These are phyloP conservation scores for Pythium periplocum DNA, from an alignment of 352 stramenopile genomes.

Conservation along the genomic window DNA sequence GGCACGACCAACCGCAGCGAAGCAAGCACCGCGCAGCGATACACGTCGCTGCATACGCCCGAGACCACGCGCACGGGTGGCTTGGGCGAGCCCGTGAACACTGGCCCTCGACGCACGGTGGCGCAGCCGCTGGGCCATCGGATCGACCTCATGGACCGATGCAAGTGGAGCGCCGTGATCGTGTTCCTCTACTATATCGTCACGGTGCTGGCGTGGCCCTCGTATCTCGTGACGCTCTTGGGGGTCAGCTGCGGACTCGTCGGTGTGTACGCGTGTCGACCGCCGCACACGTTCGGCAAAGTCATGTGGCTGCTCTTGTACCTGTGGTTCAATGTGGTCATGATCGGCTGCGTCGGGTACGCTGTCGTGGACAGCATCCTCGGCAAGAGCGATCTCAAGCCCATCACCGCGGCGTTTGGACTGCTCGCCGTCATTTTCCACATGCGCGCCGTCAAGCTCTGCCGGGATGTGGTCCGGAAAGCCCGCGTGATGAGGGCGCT, in stretches of 20 bases:
- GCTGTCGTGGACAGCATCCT: constrained; percentile 3
- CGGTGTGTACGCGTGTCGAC: constrained; percentile 3
- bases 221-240: constrained; percentile 7
- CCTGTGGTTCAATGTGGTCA: constrained; percentile 8
- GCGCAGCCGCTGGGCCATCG: neutral
- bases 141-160: constrained; percentile 10
- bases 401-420: neutral
- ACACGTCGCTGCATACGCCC: too few relatives aligned
- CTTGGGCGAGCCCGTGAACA: too few relatives aligned
- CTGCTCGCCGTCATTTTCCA: too few relatives aligned
- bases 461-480: too few relatives aligned
- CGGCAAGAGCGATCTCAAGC: neutral
- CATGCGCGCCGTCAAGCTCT: too few relatives aligned
- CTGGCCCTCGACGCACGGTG: too few relatives aligned
- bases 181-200: constrained; percentile 12
- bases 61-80: too few relatives aligned
- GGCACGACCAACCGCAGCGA: too few relatives aligned
- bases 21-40: too few relatives aligned
- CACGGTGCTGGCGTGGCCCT: constrained; percentile 14
- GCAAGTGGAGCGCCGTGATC: constrained; percentile 10
- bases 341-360: constrained; percentile 7
- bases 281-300: constrained; percentile 10
- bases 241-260: constrained; percentile 3
- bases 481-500: too few relatives aligned
- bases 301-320: constrained; percentile 11